phyloP scores from a whole-genome alignment of 352 stramenopile genomes.

The Phytophthora idaei region DNA sequence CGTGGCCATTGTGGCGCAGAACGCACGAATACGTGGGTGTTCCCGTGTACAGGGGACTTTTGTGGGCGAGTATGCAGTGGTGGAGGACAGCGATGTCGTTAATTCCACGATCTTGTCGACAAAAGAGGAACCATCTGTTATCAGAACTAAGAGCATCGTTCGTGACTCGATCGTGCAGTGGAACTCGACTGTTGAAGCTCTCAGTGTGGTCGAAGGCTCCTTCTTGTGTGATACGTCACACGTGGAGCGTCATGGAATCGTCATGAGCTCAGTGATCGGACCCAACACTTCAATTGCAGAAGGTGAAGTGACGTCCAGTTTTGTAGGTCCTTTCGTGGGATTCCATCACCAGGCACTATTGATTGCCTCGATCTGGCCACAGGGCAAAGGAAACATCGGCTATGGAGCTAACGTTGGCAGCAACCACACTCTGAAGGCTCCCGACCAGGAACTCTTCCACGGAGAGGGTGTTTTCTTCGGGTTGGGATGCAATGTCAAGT shows the following conservation, averaged over 20 bases:
- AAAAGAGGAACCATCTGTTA: constrained; percentile 40
- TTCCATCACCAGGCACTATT: constrained; percentile 95
- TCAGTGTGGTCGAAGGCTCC: constrained; percentile 66
- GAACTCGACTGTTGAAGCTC: constrained; percentile 64
- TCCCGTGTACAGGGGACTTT: constrained; percentile 65
- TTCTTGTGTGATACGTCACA: constrained; percentile 84
- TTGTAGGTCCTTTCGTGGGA: constrained; percentile 94
- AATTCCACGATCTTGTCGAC: constrained; percentile 77
- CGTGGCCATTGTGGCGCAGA: constrained; percentile 56
- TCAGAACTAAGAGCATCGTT: constrained; percentile 71
- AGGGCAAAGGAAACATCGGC: constrained; percentile 93
- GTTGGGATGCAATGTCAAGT: constrained; percentile 94
- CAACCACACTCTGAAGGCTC: constrained; percentile 95
- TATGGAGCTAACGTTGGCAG: constrained; percentile 96
- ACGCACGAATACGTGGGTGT: constrained; percentile 69
- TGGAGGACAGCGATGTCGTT: constrained; percentile 67
- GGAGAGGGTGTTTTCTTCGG: constrained; percentile 97
- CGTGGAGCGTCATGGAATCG: constrained; percentile 83
- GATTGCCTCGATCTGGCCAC: constrained; percentile 91
- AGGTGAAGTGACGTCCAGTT: constrained; percentile 90
- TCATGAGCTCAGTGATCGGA: constrained; percentile 88
- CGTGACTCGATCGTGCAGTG: constrained; percentile 72
- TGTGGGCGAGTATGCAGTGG: constrained; percentile 57
- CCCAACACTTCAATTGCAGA: constrained; percentile 87
- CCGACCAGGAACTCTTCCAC: constrained; percentile 89